Evolutionary conservation across 495 filamentous ascomycete genomes (phyloP).

Genomic region (Xylaria palmicola): DNA sequence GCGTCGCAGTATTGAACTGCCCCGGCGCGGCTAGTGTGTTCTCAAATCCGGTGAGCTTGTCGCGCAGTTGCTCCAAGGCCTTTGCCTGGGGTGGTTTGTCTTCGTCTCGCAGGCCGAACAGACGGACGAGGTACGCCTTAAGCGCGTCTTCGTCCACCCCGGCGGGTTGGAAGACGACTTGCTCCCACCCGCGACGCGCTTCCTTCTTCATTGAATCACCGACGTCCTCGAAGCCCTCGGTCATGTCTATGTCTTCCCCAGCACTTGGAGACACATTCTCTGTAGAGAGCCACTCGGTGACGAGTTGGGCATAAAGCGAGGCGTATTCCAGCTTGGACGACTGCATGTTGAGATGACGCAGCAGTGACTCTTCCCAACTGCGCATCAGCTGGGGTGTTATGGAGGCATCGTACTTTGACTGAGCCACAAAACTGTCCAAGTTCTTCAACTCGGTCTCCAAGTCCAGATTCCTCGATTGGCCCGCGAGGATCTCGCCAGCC

Average conservation of each 20-base stretch:
- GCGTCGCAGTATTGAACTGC: conserved; percentile 41
- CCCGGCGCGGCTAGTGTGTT: conserved; percentile 32
- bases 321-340: conserved; percentile 61
- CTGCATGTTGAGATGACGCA: conserved; percentile 49
- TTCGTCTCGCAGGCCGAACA: conserved; percentile 48
- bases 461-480: conserved; percentile 25
- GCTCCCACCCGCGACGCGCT: conserved; percentile 54
- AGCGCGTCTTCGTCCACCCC: conserved; percentile 48
- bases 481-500: conserved; percentile 10
- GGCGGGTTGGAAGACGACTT: conserved; percentile 53
- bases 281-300: conserved; percentile 60
- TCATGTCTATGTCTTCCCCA: conserved; percentile 25
- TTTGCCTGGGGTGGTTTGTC: conserved; percentile 30
- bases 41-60: conserved; percentile 47
- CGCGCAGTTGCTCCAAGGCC: conserved; percentile 45
- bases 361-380: conserved; percentile 50
- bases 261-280: conserved; percentile 20
- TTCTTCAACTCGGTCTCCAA: conserved; percentile 46
- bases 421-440: conserved; percentile 53
- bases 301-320: conserved; percentile 58
- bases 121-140: conserved; percentile 47
- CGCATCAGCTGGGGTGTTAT: conserved; percentile 46
- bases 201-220: conserved; percentile 48
- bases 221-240: conserved; percentile 43
- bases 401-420: conserved; percentile 57